Percentiles rank a stretch among this genome's conserved stretches.
Evolutionary conservation across 305 asterid species (phyloP).

Genomic region (Euphrasia arctica): DNA sequence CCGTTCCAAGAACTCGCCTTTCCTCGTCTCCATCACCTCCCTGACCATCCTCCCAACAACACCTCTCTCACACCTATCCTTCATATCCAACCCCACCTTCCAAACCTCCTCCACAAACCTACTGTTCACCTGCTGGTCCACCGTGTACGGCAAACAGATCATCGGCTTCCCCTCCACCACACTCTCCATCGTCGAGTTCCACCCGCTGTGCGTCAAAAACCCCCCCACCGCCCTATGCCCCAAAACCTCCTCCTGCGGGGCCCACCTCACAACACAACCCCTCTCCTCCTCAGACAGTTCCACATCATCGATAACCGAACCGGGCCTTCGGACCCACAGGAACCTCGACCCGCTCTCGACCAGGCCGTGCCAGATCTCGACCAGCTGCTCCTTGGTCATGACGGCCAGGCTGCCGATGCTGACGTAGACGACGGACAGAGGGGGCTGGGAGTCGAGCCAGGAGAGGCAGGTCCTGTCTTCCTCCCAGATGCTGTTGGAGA

Average conservation of each 20-base stretch:
- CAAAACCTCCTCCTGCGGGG: constrained; percentile 48
- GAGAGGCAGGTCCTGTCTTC: constrained; percentile 50
- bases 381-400: constrained; percentile 44
- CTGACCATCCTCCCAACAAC: constrained; percentile 34
- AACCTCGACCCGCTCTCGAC: constrained; percentile 55
- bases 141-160: constrained; percentile 50
- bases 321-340: constrained; percentile 66
- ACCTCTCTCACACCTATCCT: constrained; percentile 42
- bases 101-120: constrained; percentile 47
- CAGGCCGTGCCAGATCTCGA: constrained; percentile 67
- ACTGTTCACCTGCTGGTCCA: constrained; percentile 51
- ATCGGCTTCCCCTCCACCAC: constrained; percentile 43
- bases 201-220: constrained; percentile 54
- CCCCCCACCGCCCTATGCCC: constrained; percentile 42
- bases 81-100: constrained; percentile 50
- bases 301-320: constrained; percentile 29
- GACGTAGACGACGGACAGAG: constrained; percentile 55
- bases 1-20: constrained; percentile 33
- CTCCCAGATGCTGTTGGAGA: constrained; percentile 41
- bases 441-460: constrained; percentile 64
- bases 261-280: constrained; percentile 52
- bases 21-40: constrained; percentile 44
- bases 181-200: constrained; percentile 53
- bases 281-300: constrained; percentile 24
- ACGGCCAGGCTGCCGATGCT: constrained; percentile 76